phyloP scores from a whole-genome alignment of 1,284 basidiomycete species.

The Cutaneotrichosporon sp. region DNA sequence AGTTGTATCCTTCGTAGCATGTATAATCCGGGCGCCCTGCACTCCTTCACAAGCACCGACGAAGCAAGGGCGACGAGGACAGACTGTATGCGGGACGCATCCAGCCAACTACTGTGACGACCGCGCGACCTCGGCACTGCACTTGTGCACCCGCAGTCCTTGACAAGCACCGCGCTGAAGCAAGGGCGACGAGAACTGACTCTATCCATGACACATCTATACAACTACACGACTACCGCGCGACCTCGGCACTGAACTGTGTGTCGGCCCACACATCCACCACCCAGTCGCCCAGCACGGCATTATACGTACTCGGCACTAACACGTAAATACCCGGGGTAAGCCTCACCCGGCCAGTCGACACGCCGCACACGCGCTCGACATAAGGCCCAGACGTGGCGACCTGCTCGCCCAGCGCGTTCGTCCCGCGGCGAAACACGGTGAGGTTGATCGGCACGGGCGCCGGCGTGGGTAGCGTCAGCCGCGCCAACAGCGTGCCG shows the following conservation, averaged over 20 bases:
- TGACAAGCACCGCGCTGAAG: too few species aligned
- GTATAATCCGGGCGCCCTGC: too few species aligned
- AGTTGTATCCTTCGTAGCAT: neutral
- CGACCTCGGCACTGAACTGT: conserved; percentile 45
- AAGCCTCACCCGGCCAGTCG: conserved; percentile 61
- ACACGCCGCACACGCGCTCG: conserved; percentile 68
- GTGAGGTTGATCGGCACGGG: conserved; percentile 51
- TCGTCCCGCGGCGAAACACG: conserved; percentile 41
- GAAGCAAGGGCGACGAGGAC: too few species aligned
- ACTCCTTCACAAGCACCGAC: too few species aligned
- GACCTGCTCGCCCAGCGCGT: conserved; percentile 57
- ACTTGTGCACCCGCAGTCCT: too few species aligned
- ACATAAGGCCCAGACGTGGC: conserved; percentile 75
- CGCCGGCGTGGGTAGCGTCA: conserved; percentile 20
- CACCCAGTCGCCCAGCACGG: conserved; percentile 62
- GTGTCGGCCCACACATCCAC: conserved; percentile 60
- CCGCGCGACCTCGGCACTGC: too few species aligned
- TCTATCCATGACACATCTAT: too few species aligned
- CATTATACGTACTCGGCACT: conserved; percentile 72
- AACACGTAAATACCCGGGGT: conserved; percentile 67
- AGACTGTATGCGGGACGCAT: too few species aligned
- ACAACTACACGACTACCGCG: too few species aligned
- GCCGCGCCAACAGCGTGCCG: conserved; percentile 60
- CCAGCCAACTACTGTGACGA: too few species aligned
- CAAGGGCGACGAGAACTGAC: too few species aligned